Evolutionary conservation across 192 early-diverging fungal genomes (phyloP).

Genomic region (Coemansia sp.): DNA sequence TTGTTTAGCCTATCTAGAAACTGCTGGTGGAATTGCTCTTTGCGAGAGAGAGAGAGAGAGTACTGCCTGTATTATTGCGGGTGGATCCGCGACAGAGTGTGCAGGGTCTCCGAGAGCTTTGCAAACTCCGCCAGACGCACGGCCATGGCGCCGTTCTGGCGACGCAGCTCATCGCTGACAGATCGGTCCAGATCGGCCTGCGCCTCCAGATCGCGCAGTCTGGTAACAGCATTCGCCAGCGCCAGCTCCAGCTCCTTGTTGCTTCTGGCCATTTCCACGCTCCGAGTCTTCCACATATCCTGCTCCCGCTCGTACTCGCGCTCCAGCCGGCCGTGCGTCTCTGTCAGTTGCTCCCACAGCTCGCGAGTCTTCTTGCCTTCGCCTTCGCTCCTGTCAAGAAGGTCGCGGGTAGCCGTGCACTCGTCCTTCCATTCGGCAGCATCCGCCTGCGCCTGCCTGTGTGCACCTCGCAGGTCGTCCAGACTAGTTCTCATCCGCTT

Average conservation of each 20-base stretch:
- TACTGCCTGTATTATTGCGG: background rate
- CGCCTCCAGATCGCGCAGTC: conserved; percentile 34
- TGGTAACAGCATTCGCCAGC: conserved; percentile 30
- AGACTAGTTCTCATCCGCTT: background rate
- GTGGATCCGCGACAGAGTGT: conserved; percentile 14
- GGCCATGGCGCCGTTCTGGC: conserved; percentile 15
- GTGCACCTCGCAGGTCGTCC: background rate
- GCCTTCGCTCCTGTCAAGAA: conserved; percentile 13
- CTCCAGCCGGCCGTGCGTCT: conserved; percentile 7
- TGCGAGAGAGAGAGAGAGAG: no score
- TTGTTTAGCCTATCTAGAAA: background rate
- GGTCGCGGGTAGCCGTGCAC: conserved; percentile 11
- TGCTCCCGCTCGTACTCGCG: conserved; percentile 4
- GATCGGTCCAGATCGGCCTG: conserved; percentile 21
- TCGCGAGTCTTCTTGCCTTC: background rate
- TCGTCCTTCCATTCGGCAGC: conserved; percentile 27
- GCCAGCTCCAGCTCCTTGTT: conserved; percentile 26
- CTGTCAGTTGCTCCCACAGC: conserved; percentile 7
- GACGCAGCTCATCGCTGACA: conserved; percentile 15
- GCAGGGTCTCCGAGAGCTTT: conserved; percentile 26
- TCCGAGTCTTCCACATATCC: conserved; percentile 2
- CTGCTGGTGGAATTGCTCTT: no score
- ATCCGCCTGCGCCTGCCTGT: conserved; percentile 17
- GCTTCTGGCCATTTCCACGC: conserved; percentile 12
- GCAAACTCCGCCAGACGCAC: conserved; percentile 33